These are phyloP conservation scores for Magnolia officinalis DNA, from an alignment of 164 flowering plant genomes.

Conservation along the genomic window DNA sequence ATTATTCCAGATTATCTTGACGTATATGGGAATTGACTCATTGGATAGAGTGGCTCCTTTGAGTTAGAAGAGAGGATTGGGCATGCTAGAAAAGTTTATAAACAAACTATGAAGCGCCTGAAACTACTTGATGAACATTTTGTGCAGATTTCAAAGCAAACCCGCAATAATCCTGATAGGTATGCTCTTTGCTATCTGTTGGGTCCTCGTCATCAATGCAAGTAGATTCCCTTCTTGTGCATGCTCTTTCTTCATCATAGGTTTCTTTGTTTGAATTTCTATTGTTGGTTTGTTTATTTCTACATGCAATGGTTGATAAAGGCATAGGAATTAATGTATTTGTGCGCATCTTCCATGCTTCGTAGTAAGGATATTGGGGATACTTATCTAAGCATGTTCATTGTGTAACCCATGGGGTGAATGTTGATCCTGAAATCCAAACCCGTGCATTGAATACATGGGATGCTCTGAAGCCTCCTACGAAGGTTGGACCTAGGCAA, in stretches of 20 bases:
- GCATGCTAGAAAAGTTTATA: too few relatives aligned
- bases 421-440: slow-evolving; percentile 74
- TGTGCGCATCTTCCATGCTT: slow-evolving; percentile 96
- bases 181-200: slow-evolving; percentile 11
- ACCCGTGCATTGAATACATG: slow-evolving; percentile 68
- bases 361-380: slow-evolving; percentile 94
- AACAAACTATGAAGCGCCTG: too few relatives aligned
- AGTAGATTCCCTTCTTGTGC: too few relatives aligned
- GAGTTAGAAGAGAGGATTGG: too few relatives aligned
- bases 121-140: too few relatives aligned
- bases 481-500: slow-evolving; percentile 94
- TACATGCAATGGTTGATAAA: slow-evolving; percentile 70
- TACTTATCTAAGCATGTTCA: slow-evolving; percentile 88
- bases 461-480: slow-evolving; percentile 79
- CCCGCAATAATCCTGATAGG: slow-evolving; percentile 89
- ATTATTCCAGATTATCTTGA: too few relatives aligned
- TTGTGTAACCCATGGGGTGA: slow-evolving; percentile 68
- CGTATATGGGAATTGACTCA: too few relatives aligned
- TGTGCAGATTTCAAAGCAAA: slow-evolving; percentile 89
- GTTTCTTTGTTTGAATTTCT: not conserved
- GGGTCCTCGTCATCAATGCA: too few relatives aligned
- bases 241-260: not conserved
- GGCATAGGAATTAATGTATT: slow-evolving; percentile 94
- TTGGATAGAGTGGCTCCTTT: too few relatives aligned
- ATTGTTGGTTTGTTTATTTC: slow-evolving; percentile 7